These are phyloP conservation scores for Leishmania aethiopica DNA, from an alignment of 208 protist species.

Conservation along the genomic window DNA sequence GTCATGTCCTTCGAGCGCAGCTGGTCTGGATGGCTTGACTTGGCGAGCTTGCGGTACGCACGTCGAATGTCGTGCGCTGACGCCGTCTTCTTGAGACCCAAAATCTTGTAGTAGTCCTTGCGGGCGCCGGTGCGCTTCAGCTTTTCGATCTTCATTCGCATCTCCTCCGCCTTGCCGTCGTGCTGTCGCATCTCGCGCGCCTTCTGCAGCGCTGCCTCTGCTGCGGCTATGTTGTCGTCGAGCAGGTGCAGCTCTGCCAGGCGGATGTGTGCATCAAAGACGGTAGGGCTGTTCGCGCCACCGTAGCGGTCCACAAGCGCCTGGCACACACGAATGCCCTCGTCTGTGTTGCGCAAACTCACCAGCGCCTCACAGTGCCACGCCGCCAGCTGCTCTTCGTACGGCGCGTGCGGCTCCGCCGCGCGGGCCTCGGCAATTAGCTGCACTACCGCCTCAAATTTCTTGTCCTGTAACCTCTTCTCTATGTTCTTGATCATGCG, in stretches of 20 bases:
- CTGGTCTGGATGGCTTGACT: constrained; percentile 90
- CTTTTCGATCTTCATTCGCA: constrained; percentile 60
- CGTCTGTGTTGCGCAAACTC: constrained; percentile 52
- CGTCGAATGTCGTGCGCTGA: constrained; percentile 82
- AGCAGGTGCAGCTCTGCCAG: constrained; percentile 83
- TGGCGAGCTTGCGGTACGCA: constrained; percentile 91
- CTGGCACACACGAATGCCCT: constrained; percentile 61
- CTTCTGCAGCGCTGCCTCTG: constrained; percentile 60
- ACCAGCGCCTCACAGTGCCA: constrained; percentile 84
- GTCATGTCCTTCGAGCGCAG: constrained; percentile 74
- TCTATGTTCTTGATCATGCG: constrained; percentile 41
- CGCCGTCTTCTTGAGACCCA: constrained; percentile 88
- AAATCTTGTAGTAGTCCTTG: constrained; percentile 94
- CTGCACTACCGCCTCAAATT: constrained; percentile 53
- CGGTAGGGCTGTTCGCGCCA: constrained; percentile 42
- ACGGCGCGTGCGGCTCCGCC: constrained; percentile 54
- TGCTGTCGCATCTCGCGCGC: constrained; percentile 35
- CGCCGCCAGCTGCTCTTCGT: constrained; percentile 67
- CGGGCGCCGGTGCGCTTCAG: constrained; percentile 50
- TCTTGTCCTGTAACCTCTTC: constrained; percentile 35
- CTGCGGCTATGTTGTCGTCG: constrained; percentile 66
- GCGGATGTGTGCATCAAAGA: constrained; percentile 56
- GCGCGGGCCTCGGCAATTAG: constrained; percentile 49
- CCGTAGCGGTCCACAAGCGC: constrained; percentile 37
- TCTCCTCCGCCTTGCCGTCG: constrained; percentile 36